phyloP scores from a whole-genome alignment of 805 yeast species.

The Jamesozyma jinghongensis region DNA sequence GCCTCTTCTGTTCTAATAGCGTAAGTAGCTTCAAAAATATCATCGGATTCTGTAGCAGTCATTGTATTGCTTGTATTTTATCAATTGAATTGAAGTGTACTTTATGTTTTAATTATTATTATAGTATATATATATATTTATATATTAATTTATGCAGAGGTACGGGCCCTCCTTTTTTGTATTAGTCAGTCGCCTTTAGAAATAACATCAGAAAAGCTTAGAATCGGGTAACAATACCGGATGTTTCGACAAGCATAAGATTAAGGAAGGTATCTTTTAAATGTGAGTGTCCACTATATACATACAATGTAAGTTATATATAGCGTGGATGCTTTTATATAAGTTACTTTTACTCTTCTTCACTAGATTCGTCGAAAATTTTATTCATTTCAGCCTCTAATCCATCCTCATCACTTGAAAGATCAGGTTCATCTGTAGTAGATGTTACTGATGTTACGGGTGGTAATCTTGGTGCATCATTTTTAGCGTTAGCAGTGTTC shows the following conservation, averaged over 20 bases:
- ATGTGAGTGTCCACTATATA: too few species aligned
- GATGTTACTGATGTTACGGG: not conserved
- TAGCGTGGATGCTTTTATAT: not conserved
- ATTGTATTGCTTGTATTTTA: not conserved
- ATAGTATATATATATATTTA: too few species aligned
- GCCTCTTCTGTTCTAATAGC: slow-evolving; percentile 40
- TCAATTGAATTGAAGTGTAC: too few species aligned
- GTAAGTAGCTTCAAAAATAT: slow-evolving; percentile 50
- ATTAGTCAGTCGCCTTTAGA: too few species aligned
- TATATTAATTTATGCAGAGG: too few species aligned
- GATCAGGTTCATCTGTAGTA: slow-evolving; percentile 3
- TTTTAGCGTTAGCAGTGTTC: not conserved
- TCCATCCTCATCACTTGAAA: slow-evolving; percentile 29
- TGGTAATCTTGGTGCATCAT: not conserved
- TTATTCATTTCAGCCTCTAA: slow-evolving; percentile 29
- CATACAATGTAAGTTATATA: too few species aligned
- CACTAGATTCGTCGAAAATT: slow-evolving; percentile 25
- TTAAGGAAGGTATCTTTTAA: too few species aligned
- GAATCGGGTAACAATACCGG: too few species aligned
- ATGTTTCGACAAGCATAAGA: too few species aligned
- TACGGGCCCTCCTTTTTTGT: too few species aligned
- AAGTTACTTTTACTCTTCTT: slow-evolving; percentile 17
- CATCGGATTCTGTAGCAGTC: not conserved
- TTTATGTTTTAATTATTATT: too few species aligned
- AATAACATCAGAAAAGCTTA: too few species aligned